Conservation (phyloP, 768 basidiomycete genomes). For the Vishniacozyma victoriae region DNA sequence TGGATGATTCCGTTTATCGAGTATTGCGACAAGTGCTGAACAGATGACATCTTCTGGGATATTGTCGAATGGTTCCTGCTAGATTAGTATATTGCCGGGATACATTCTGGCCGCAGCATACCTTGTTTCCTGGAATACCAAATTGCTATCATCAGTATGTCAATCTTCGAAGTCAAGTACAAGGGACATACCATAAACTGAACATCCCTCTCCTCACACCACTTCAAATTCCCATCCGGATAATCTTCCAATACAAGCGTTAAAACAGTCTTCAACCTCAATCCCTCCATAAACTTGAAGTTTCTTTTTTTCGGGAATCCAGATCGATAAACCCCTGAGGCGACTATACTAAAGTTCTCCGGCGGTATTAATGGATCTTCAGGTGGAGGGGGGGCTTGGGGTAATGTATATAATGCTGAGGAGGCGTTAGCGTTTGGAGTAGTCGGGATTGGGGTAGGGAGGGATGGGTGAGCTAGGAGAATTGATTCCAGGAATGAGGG, state of each 20-base stretch:
- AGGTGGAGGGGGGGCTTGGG: slow-evolving; percentile 25
- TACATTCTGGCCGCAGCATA: slow-evolving; percentile 3
- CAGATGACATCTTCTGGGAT: slow-evolving; percentile 48
- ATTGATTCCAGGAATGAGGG: slow-evolving; percentile 11
- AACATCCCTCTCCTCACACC: slow-evolving; percentile 46
- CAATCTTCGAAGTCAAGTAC: neutral
- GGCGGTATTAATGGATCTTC: slow-evolving; percentile 44
- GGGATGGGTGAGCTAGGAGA: slow-evolving; percentile 1
- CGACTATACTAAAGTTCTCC: slow-evolving; percentile 48
- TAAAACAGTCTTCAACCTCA: slow-evolving; percentile 48
- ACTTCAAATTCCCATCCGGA: slow-evolving; percentile 47
- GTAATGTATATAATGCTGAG: slow-evolving; percentile 33
- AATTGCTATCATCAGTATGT: slow-evolving; percentile 38
- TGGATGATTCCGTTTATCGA: slow-evolving; percentile 49
- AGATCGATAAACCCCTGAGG: slow-evolving; percentile 41
- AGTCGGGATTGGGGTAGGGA: neutral
- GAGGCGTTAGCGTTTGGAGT: slow-evolving; percentile 5
- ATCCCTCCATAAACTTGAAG: slow-evolving; percentile 46
- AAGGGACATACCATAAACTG: slow-evolving; percentile 39
- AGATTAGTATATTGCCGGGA: neutral
- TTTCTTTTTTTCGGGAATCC: slow-evolving; percentile 46
- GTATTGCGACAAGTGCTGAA: slow-evolving; percentile 44
- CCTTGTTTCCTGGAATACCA: slow-evolving; percentile 49
- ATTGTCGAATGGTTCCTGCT: slow-evolving; percentile 39
- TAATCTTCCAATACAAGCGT: slow-evolving; percentile 49